Base-by-base conservation (phyloP, 495 filamentous ascomycete genomes). In the Trichoderma gamsii region DNA sequence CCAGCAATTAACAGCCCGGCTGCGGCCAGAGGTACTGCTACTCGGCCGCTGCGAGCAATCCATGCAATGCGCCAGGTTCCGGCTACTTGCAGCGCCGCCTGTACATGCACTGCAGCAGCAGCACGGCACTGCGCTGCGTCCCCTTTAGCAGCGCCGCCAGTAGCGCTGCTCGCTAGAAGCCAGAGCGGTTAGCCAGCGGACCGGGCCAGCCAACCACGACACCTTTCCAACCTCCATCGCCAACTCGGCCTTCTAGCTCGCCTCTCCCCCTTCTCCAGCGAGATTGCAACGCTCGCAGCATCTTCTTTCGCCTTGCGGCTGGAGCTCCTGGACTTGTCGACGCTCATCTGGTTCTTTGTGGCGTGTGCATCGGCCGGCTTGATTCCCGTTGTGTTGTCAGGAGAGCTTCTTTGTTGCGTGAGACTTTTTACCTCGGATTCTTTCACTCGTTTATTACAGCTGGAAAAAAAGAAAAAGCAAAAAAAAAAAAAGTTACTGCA, bases 161-260 rank as follows among this genome's bases (percentile, higher is more conserved):
- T 61, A 61, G 56, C 56, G 56, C 56, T 15, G 8, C 56, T 61
- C 56, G 56, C 56, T 61, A 59, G n/a, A 27, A 21, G 16, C 56
- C 27, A 15, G 11, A 32, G 56, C 56, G 23, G 56, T 32, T 61
- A 29, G 25, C 6, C 51, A 59, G 51, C 35, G 51, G 16, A 23
- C n/a, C 9, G 11, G 12, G 56, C 27, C 27, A 61, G 56, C 56
- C 56, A 61, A 61, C 56, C 56, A 61, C 56, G 21, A 23, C 27
- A 25, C 27, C 51, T 21, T 18, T 21, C n/a, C 51, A 59, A 59
- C 51, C n/a, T 59, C 51, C 51, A 61, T 61, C 56, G 56, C 56
- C 56, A 61, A 61, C 56, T 61, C n/a, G 49, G 27, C 23, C 56
- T 25, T 29, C 25, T 61, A 61, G 56, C 56, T 32, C 56, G 56